Evolutionary conservation across 1,284 basidiomycete species (phyloP).

Genomic region (Moniliella sp.): DNA sequence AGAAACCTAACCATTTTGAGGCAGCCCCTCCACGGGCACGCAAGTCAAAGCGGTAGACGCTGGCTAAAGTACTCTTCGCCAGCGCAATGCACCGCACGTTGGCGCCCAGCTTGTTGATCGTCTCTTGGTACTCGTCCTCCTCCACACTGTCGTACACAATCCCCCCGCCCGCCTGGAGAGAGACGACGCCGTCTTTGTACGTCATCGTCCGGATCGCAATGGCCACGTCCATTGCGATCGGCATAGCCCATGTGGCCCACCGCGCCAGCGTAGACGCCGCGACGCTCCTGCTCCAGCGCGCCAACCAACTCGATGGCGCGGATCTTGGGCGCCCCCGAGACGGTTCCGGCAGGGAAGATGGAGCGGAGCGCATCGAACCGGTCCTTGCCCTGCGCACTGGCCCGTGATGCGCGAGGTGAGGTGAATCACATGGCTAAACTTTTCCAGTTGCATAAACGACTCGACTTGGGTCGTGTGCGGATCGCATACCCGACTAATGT

Average conservation of each 20-base stretch:
- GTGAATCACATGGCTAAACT: slow-evolving; percentile 95
- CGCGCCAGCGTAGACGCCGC: slow-evolving; percentile 89
- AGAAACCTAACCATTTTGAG: no score
- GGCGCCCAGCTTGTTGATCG: slow-evolving; percentile 74
- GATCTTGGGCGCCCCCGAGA: slow-evolving; percentile 97
- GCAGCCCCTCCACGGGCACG: no score
- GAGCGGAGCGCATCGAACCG: slow-evolving; percentile 97
- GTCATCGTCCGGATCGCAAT: slow-evolving; percentile 97
- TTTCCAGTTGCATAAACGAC: slow-evolving; percentile 76
- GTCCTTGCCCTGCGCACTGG: slow-evolving; percentile 54
- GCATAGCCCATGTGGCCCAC: slow-evolving; percentile 94
- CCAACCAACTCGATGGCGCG: slow-evolving; percentile 86
- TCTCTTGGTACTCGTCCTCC: slow-evolving; percentile 87
- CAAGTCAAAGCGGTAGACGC: no score
- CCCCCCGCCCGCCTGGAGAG: slow-evolving; percentile 81
- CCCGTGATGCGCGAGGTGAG: slow-evolving; percentile 88
- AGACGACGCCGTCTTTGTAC: slow-evolving; percentile 77
- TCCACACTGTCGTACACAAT: slow-evolving; percentile 94
- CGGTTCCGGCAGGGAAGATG: slow-evolving; percentile 95
- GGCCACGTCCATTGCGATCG: slow-evolving; percentile 82
- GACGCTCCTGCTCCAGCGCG: slow-evolving; percentile 63
- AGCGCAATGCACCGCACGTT: slow-evolving; percentile 73
- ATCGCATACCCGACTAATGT: slow-evolving; percentile 89
- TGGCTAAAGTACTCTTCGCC: no score
- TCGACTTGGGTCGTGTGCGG: slow-evolving; percentile 89